Evolutionary conservation across 176 grass and related monocot species (phyloP), one percentile per base, ranked within the genome.

Genomic region (Raddia guianensis): DNA sequence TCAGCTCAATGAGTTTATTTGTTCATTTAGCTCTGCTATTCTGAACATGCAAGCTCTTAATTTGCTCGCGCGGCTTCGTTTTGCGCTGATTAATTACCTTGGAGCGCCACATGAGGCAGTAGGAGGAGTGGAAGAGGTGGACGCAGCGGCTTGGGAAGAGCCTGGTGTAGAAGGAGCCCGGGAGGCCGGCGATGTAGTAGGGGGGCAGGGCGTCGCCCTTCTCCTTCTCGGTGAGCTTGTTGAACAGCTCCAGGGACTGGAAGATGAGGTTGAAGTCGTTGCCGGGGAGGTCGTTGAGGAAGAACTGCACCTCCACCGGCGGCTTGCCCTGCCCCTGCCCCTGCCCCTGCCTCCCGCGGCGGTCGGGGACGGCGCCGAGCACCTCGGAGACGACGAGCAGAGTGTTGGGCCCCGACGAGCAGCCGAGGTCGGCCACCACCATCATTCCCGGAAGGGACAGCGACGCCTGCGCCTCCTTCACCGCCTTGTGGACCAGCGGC

Each of bases 181-280:
- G 84, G 63, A 90, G 48, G 2, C 73, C 94, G 7, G 60, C 91
- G 8, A 97, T 42, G 69, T 78, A 97, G 78, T 90, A 70, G 0
- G 87, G 79, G 20, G 65, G 70, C 62, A 60, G 19, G 0, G 74
- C 49, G 0, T 54, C 33, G 0, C 63, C 73, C 0, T 69, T 73
- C 51, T 85, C 81, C 16, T 33, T 37, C 2, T 0, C 67, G 16
- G 78, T 5, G 5, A 45, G 15, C 51, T 70, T 42, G 63, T 54
- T 21, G 52, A 76, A 80, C 4, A 11, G 47, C 11, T 81, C 83
- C 53, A 94, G 50, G 0, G 83, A 92, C 27, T 52, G 87, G 76
- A 95, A 92, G 0, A 95, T 16, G 21, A 37, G 81, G 67, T 94
- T 94, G 77, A 94, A 94, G 68, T 94, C 92, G 56, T 91, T 94